Percentiles rank a stretch among this genome's conserved stretches.
phyloP scores from a whole-genome alignment of 768 basidiomycete genomes.

The Mycena rebaudengoi region DNA sequence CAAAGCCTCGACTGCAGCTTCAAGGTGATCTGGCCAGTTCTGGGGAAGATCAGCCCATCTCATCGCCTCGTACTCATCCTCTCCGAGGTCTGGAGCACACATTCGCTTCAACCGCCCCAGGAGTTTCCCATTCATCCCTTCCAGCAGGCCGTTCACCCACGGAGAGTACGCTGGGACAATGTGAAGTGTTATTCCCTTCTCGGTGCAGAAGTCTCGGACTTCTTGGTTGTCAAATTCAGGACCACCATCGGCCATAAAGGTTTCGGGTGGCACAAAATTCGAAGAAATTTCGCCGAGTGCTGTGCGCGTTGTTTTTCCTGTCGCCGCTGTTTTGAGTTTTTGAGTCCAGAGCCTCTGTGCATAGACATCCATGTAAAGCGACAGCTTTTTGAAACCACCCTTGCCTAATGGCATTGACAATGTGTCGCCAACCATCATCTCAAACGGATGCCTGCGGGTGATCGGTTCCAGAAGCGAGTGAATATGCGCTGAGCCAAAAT shows the following conservation, averaged over 20 bases:
- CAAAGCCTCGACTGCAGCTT: slow-evolving; percentile 19
- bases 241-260: neutral
- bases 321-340: neutral
- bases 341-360: slow-evolving; percentile 1
- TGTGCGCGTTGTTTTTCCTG: neutral
- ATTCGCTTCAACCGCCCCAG: slow-evolving; percentile 26
- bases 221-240: slow-evolving; percentile 2
- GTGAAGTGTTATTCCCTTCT: neutral
- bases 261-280: slow-evolving; percentile 4
- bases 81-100: slow-evolving; percentile 31
- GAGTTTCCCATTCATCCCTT: slow-evolving; percentile 35
- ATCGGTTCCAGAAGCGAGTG: slow-evolving; percentile 15
- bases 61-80: slow-evolving; percentile 18
- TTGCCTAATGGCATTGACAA: slow-evolving; percentile 13
- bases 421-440: slow-evolving; percentile 11
- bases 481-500: slow-evolving; percentile 3
- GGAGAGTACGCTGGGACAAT: slow-evolving; percentile 31
- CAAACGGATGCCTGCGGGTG: slow-evolving; percentile 5
- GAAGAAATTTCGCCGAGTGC: neutral
- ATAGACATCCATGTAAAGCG: slow-evolving; percentile 3
- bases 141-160: slow-evolving; percentile 41
- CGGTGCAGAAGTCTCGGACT: neutral
- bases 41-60: slow-evolving; percentile 18
- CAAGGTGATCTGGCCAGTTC: slow-evolving; percentile 36
- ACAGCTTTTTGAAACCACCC: slow-evolving; percentile 7